Evolutionary conservation across 345 rosid genomes (phyloP).

Genomic region (Gossypium herbaceum): DNA sequence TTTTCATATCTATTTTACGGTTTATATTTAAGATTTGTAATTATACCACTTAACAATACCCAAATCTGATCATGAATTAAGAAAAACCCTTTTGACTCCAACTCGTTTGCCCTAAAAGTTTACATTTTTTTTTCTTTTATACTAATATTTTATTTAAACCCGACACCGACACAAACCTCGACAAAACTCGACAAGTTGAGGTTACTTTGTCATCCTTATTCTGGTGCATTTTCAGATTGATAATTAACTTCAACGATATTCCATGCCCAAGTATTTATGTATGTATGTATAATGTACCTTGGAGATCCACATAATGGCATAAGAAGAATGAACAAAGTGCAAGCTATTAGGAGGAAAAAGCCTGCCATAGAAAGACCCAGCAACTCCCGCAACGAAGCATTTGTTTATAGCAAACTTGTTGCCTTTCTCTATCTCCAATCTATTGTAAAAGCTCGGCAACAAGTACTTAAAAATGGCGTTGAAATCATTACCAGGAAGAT

Average conservation of each 20-base stretch:
- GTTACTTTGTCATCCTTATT: too few relatives aligned
- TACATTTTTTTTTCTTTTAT: too few relatives aligned
- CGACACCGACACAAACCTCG: too few relatives aligned
- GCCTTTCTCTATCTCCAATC: slow-evolving; percentile 11
- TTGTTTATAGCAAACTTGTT: not conserved
- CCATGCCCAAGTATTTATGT: not conserved
- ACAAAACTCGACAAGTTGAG: too few relatives aligned
- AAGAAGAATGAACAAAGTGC: slow-evolving; percentile 28
- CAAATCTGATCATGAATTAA: too few relatives aligned
- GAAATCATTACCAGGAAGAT: slow-evolving; percentile 27
- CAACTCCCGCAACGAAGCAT: slow-evolving; percentile 17
- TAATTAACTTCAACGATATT: too few relatives aligned
- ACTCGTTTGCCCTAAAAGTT: too few relatives aligned
- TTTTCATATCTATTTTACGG: too few relatives aligned
- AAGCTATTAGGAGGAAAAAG: slow-evolving; percentile 17
- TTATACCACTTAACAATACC: fast-evolving
- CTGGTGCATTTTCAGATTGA: too few relatives aligned
- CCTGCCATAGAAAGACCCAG: slow-evolving; percentile 28
- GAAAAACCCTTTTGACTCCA: too few relatives aligned
- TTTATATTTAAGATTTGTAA: too few relatives aligned
- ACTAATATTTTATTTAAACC: too few relatives aligned
- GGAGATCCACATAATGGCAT: slow-evolving; percentile 19
- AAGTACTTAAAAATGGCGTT: slow-evolving; percentile 20
- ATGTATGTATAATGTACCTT: not conserved
- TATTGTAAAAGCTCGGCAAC: slow-evolving; percentile 19